Evolutionary conservation across 441 rosid genomes (phyloP).

Genomic region (Pelargonium australe): DNA sequence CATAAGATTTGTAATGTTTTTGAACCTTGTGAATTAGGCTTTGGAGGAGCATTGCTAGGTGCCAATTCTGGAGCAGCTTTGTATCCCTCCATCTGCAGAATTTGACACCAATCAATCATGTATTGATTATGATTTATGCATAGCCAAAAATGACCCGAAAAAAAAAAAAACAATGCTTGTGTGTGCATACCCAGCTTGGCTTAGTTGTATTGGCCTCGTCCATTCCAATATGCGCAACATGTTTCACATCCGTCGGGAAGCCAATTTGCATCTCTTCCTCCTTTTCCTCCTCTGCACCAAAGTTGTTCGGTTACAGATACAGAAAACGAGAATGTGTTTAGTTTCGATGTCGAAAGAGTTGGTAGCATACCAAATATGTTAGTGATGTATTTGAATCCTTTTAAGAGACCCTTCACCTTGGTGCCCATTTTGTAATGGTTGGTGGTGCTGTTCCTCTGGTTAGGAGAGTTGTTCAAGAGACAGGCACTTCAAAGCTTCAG

Average conservation of each 20-base stretch:
- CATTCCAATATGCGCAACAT: not conserved
- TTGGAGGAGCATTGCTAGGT: not conserved
- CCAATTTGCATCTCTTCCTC: not conserved
- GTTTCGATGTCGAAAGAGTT: no score
- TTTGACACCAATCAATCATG: not conserved
- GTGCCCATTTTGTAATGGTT: not conserved
- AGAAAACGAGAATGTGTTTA: no score
- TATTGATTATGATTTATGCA: no score
- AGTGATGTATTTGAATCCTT: not conserved
- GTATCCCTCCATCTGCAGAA: not conserved
- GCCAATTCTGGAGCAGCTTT: conserved; percentile 1
- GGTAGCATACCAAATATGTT: not conserved
- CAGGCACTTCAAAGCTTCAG: no score
- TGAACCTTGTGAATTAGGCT: no score
- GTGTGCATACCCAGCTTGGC: not conserved
- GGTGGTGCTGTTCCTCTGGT: no score
- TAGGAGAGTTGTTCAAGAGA: no score
- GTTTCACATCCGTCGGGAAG: not conserved
- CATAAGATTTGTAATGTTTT: no score
- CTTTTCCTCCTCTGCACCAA: not conserved
- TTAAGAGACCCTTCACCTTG: conserved; percentile 1
- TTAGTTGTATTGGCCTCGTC: not conserved
- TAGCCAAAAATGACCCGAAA: no score
- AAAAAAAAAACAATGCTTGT: not conserved
- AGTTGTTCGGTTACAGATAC: not conserved